phyloP scores from a whole-genome alignment of 768 basidiomycete species.

The Naganishia friedmannii region DNA sequence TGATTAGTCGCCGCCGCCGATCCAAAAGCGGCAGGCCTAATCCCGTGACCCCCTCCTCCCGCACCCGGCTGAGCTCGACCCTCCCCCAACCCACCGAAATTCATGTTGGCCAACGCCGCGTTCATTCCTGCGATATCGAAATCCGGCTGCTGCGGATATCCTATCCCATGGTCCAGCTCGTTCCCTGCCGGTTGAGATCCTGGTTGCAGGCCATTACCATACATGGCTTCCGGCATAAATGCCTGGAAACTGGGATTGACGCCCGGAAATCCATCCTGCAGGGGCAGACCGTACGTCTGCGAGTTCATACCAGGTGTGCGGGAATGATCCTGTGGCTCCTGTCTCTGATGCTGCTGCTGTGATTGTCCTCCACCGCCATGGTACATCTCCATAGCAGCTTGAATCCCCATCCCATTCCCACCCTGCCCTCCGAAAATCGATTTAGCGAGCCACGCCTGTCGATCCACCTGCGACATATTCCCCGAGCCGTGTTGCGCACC shows the following conservation, averaged over 20 bases:
- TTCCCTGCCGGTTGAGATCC: not conserved
- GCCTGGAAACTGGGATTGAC: not conserved
- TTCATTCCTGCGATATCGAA: conserved; percentile 6
- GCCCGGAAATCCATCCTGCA: not conserved
- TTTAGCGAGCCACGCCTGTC: conserved; percentile 17
- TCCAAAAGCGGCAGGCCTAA: not conserved
- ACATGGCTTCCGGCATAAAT: not conserved
- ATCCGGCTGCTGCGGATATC: not conserved
- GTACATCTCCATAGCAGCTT: conserved; percentile 15
- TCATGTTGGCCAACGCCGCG: conserved; percentile 13
- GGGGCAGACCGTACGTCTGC: not conserved
- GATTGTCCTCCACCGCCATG: not conserved
- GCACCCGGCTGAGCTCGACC: not conserved
- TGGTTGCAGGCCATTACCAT: not conserved
- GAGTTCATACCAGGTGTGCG: not conserved
- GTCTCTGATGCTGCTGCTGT: conserved; percentile 27
- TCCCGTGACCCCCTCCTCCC: not conserved
- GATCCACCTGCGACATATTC: conserved; percentile 15
- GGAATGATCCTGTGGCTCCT: conserved; percentile 2
- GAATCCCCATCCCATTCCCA: not conserved
- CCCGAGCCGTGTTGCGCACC: conserved; percentile 1
- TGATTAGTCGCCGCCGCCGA: not conserved
- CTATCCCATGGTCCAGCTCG: not conserved
- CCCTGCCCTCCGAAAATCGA: conserved; percentile 17
- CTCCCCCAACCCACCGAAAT: not conserved